These are phyloP conservation scores for Solanum sejunctum DNA, from an alignment of 257 asterid species.

Conservation along the genomic window DNA sequence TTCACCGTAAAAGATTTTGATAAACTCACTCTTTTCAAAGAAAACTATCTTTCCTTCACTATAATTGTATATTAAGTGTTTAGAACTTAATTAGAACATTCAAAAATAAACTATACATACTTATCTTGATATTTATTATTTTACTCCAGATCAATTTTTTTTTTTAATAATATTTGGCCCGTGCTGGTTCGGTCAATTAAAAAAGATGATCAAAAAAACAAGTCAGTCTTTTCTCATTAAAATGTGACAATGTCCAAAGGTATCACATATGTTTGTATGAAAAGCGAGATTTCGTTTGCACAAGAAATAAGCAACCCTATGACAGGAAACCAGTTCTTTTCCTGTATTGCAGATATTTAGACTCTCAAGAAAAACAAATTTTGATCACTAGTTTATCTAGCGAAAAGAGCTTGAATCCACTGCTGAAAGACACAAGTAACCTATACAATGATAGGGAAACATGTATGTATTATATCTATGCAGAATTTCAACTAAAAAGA, in stretches of 20 bases:
- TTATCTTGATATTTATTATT: no score
- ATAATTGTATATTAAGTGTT: no score
- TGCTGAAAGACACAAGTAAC: constrained; percentile 1
- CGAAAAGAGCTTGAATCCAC: neutral
- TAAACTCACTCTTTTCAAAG: no score
- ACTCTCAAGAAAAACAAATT: neutral
- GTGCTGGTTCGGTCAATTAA: no score
- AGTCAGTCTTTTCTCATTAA: neutral
- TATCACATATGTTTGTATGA: neutral
- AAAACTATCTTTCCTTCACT: no score
- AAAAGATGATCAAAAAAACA: neutral
- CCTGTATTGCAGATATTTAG: neutral
- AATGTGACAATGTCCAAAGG: neutral
- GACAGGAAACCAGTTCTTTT: neutral
- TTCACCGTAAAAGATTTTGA: no score
- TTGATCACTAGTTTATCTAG: neutral
- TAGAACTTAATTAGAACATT: no score
- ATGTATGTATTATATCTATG: neutral
- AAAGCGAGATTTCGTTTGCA: neutral
- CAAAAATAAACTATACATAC: no score
- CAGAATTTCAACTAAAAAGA: neutral
- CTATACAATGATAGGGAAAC: constrained; percentile 8
- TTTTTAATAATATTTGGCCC: no score
- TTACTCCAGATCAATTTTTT: no score
- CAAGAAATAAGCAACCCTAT: neutral